These are phyloP conservation scores for Raddia distichophylla DNA, from an alignment of 176 grass and related monocot species.

Conservation along the genomic window DNA sequence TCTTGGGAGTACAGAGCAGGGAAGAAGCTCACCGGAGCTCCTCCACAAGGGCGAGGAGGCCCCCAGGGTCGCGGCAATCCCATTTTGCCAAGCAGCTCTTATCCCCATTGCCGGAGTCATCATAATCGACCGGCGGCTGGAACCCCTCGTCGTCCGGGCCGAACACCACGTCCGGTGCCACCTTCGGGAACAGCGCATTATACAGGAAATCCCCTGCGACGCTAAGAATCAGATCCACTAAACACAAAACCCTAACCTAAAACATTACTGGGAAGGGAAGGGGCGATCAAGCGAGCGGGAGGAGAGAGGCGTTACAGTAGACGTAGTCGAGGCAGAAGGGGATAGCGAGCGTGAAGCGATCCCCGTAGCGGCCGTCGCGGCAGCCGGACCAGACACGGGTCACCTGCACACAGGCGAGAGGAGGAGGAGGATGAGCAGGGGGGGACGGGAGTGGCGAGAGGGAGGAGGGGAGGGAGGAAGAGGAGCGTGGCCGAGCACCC, in stretches of 20 bases:
- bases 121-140: slow-evolving; percentile 53
- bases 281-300: neutral
- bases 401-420: slow-evolving; percentile 47
- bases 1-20: neutral
- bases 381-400: slow-evolving; percentile 79
- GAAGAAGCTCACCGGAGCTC: slow-evolving; percentile 59
- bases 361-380: slow-evolving; percentile 60
- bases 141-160: slow-evolving; percentile 69
- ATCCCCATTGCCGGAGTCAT: slow-evolving; percentile 37
- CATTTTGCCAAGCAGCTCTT: slow-evolving; percentile 67
- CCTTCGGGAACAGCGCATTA: slow-evolving; percentile 68
- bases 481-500: neutral
- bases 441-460: neutral
- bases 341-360: slow-evolving; percentile 79
- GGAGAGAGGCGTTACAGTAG: slow-evolving; percentile 58
- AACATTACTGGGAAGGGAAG: neutral
- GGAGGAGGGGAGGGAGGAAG: neutral
- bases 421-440: neutral
- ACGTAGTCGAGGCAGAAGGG: slow-evolving; percentile 99
- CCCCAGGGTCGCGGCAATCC: slow-evolving; percentile 57
- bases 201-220: slow-evolving; percentile 89
- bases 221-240: slow-evolving; percentile 36
- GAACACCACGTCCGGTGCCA: slow-evolving; percentile 80
- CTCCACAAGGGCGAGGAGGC: slow-evolving; percentile 61
- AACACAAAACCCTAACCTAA: slow-evolving; percentile 19